Conservation (phyloP, 208 protist species). For the Leishmania guyanensis region DNA sequence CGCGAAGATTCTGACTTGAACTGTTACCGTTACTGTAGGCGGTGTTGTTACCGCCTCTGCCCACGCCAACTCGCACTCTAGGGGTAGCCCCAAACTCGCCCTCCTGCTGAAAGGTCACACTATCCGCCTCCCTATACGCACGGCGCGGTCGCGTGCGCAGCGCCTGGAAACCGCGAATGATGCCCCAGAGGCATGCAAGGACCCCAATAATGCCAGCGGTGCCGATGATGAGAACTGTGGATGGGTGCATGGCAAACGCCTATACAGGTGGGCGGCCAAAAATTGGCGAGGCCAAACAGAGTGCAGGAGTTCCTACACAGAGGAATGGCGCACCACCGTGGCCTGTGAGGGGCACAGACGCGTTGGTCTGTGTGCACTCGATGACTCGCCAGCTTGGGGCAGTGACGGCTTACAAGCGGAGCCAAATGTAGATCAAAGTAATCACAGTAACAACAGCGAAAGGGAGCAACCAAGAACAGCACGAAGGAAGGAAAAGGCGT, state of each 20-base stretch:
- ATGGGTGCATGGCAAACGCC: not conserved
- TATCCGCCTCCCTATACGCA: conserved; percentile 12
- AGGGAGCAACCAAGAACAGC: not conserved
- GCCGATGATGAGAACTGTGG: not conserved
- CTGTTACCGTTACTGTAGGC: not conserved
- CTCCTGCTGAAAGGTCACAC: conserved; percentile 16
- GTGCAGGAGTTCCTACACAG: not conserved
- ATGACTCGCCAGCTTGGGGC: not conserved
- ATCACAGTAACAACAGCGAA: not conserved
- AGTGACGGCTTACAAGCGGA: too few relatives aligned
- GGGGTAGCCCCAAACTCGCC: not conserved
- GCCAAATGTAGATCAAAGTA: not conserved
- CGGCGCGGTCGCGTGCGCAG: not conserved
- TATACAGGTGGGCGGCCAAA: not conserved
- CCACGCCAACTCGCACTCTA: not conserved
- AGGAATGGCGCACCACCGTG: not conserved
- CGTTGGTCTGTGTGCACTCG: not conserved
- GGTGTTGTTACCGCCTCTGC: not conserved
- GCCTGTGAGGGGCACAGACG: not conserved
- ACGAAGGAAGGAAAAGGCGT: not conserved
- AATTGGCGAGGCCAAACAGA: not conserved
- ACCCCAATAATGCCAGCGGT: not conserved
- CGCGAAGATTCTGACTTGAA: not conserved
- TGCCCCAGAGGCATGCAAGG: not conserved
- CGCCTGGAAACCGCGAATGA: not conserved